phyloP scores from a whole-genome alignment of 768 basidiomycete genomes.

The Lactarius trivialis region DNA sequence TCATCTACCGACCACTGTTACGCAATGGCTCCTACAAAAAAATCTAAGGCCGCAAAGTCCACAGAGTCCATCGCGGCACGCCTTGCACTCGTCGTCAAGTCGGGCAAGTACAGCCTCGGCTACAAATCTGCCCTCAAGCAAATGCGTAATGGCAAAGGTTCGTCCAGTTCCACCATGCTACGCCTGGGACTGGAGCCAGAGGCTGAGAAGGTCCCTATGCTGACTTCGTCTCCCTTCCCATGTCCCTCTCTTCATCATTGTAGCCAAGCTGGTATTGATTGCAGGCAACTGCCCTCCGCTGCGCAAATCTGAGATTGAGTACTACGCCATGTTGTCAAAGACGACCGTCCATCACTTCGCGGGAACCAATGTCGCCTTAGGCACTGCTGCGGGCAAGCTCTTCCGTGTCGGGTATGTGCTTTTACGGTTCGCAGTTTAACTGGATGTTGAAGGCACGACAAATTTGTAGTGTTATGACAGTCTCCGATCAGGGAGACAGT shows the following conservation, averaged over 20 bases:
- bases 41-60: constrained; percentile 89
- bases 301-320: constrained; percentile 98
- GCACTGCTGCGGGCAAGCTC: constrained; percentile 97
- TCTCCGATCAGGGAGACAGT: constrained; percentile 93
- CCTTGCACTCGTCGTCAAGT: constrained; percentile 96
- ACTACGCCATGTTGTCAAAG: constrained; percentile 99
- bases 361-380: constrained; percentile 96
- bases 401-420: constrained; percentile 88
- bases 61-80: constrained; percentile 90
- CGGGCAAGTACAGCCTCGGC: constrained; percentile 93
- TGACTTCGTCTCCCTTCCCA: constrained; percentile 38
- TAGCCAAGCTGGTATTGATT: constrained; percentile 97
- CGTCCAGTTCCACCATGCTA: constrained; percentile 41
- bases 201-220: constrained; percentile 98
- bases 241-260: constrained; percentile 4
- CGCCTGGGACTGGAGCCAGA: constrained; percentile 91
- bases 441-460: not conserved
- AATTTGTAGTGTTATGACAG: constrained; percentile 81
- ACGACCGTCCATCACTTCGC: constrained; percentile 97
- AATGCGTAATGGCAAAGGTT: constrained; percentile 97
- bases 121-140: constrained; percentile 99
- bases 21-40: constrained; percentile 90
- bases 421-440: not conserved
- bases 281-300: constrained; percentile 99
- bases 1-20: not conserved